These are phyloP conservation scores for Panaeolus cyanescens DNA, from an alignment of 768 basidiomycete genomes.

Conservation along the genomic window DNA sequence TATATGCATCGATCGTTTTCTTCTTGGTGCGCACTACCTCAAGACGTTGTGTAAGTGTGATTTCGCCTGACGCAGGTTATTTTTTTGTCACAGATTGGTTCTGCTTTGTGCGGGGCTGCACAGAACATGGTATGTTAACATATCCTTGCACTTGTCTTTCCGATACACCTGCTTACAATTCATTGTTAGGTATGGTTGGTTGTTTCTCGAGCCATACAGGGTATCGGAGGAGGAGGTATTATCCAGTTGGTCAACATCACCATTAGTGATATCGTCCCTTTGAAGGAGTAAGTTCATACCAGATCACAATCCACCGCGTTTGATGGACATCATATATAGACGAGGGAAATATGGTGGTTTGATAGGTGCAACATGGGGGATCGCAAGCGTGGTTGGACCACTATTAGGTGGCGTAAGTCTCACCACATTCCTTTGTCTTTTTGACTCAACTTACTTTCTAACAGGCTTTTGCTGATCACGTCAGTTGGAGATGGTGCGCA, in stretches of 20 bases:
- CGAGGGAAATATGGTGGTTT: conserved; percentile 80
- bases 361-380: conserved; percentile 81
- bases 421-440: background rate
- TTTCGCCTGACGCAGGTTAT: background rate
- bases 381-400: conserved; percentile 73
- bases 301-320: background rate
- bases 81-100: conserved; percentile 58
- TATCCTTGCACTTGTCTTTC: background rate
- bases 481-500: conserved; percentile 75
- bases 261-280: conserved; percentile 80
- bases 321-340: conserved; percentile 30
- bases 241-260: conserved; percentile 76
- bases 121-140: conserved; percentile 60
- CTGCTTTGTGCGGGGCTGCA: conserved; percentile 80
- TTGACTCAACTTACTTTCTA: conserved; percentile 2
- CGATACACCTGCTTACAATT: background rate
- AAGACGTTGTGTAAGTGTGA: background rate
- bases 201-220: conserved; percentile 76
- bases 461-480: conserved; percentile 72
- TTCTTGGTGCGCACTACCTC: conserved; percentile 56
- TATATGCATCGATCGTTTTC: conserved; percentile 62
- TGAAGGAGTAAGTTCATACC: conserved; percentile 60
- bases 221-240: conserved; percentile 82
- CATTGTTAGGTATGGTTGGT: conserved; percentile 64
- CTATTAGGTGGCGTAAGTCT: conserved; percentile 76